Evolutionary conservation across 805 yeast species (phyloP).

Genomic region (Scheffersomyces coipomensis): DNA sequence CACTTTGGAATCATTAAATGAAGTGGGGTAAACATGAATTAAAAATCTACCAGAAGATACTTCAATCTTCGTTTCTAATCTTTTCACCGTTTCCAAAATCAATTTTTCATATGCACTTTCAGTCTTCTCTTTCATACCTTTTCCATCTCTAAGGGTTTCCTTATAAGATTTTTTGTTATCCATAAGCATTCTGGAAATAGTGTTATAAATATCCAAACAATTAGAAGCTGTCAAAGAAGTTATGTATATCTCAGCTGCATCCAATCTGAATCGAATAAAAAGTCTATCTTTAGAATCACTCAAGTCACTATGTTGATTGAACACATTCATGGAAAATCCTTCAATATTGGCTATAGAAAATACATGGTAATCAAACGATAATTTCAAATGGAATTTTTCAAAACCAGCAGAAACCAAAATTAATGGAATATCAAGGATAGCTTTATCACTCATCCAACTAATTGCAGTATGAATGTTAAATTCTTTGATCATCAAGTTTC

Average conservation of each 20-base stretch:
- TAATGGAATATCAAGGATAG: constrained; percentile 57
- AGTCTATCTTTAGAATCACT: constrained; percentile 58
- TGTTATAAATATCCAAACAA: constrained; percentile 71
- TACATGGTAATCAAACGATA: constrained; percentile 82
- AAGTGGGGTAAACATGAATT: constrained; percentile 77
- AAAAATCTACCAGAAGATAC: constrained; percentile 56
- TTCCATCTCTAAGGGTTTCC: constrained; percentile 62
- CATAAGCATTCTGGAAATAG: constrained; percentile 67
- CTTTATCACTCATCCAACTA: constrained; percentile 59
- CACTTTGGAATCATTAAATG: constrained; percentile 75
- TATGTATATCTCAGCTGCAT: constrained; percentile 56
- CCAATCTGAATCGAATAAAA: constrained; percentile 48
- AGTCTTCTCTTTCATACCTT: constrained; percentile 1
- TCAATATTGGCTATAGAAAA: constrained; percentile 63
- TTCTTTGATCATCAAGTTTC: constrained; percentile 50
- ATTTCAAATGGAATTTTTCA: constrained; percentile 53
- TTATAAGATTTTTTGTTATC: constrained; percentile 72
- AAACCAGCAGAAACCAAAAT: constrained; percentile 62
- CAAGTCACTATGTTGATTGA: constrained; percentile 61
- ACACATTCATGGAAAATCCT: constrained; percentile 51
- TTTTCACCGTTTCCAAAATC: constrained; percentile 33
- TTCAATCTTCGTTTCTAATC: constrained; percentile 66
- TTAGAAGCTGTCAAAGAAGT: constrained; percentile 88
- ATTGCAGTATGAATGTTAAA: constrained; percentile 62
- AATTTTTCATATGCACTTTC: constrained; percentile 3